Percentiles rank a stretch among this genome's conserved stretches.
Conservation (phyloP, 805 yeast genomes). For the Candida jianshihensis region DNA sequence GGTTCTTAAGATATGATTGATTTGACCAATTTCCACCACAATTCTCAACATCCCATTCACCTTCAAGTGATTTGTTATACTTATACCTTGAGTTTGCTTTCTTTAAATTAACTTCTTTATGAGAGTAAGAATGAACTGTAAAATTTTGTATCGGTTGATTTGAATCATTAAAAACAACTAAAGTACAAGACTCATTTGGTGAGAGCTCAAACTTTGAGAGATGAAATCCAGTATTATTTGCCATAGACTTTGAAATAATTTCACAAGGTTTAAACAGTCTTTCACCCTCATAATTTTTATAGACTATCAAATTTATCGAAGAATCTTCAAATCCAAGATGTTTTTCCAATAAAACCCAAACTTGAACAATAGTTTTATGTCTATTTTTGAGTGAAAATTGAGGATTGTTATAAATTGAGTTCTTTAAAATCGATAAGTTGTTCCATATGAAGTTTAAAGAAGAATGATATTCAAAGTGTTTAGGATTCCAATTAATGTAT, state of each 20-base stretch:
- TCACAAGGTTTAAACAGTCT: conserved; percentile 16
- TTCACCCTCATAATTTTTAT: conserved; percentile 26
- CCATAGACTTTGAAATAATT: conserved; percentile 9
- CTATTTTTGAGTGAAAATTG: conserved; percentile 37
- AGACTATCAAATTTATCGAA: conserved; percentile 22
- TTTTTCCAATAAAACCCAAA: conserved; percentile 45
- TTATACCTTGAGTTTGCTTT: conserved; percentile 28
- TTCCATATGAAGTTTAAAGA: conserved; percentile 26
- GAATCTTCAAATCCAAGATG: conserved; percentile 29
- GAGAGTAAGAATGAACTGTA: conserved; percentile 15
- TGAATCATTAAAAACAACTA: conserved; percentile 16
- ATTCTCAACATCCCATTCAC: conserved; percentile 37
- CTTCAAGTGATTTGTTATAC: conserved; percentile 22
- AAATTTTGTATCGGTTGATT: conserved; percentile 8
- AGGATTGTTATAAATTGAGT: conserved; percentile 27
- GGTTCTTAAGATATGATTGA: conserved; percentile 43
- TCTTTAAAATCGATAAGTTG: conserved; percentile 5
- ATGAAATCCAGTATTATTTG: conserved; percentile 33
- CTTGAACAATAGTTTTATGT: conserved; percentile 23
- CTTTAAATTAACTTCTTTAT: conserved; percentile 11
- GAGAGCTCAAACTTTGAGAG: conserved; percentile 26
- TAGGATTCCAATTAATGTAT: conserved; percentile 64
- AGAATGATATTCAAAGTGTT: conserved; percentile 17
- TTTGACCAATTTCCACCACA: conserved; percentile 52
- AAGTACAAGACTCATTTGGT: conserved; percentile 25